Conservation (phyloP, 2,329 filamentous ascomycete species). For the Ophiostoma tasmaniense region DNA sequence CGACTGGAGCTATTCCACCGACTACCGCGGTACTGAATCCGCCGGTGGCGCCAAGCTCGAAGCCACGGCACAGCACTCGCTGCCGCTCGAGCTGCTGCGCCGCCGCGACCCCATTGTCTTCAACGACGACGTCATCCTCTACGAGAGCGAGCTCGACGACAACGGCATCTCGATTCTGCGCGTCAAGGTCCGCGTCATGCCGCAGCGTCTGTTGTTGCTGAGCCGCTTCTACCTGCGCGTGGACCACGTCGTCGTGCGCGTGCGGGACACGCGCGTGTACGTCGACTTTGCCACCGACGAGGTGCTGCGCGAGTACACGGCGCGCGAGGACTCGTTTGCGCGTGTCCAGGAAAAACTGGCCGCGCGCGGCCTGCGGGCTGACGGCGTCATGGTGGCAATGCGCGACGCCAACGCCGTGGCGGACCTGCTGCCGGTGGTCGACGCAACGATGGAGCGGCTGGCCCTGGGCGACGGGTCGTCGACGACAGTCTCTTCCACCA, state of each 20-base stretch:
- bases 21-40: conserved; percentile 62
- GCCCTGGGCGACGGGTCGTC: conserved; percentile 16
- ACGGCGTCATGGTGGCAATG: conserved; percentile 68
- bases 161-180: conserved; percentile 89
- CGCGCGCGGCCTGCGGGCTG: conserved; percentile 46
- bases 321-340: conserved; percentile 75
- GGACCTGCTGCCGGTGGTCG: conserved; percentile 61
- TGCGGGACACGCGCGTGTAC: conserved; percentile 86
- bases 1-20: conserved; percentile 95
- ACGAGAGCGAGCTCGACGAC: conserved; percentile 95
- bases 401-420: conserved; percentile 71
- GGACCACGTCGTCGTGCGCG: conserved; percentile 78
- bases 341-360: conserved; percentile 54
- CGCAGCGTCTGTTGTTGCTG: conserved; percentile 74
- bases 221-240: conserved; percentile 85
- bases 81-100: conserved; percentile 80
- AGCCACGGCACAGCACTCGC: conserved; percentile 27
- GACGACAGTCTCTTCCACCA: neutral
- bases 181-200: conserved; percentile 90
- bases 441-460: conserved; percentile 51
- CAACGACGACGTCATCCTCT: conserved; percentile 92
- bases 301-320: conserved; percentile 82
- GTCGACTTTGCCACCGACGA: conserved; percentile 74
- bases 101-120: conserved; percentile 90
- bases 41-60: neutral